Conservation (phyloP, 2,329 filamentous ascomycete genomes). For the Cyanodermella asteris region DNA sequence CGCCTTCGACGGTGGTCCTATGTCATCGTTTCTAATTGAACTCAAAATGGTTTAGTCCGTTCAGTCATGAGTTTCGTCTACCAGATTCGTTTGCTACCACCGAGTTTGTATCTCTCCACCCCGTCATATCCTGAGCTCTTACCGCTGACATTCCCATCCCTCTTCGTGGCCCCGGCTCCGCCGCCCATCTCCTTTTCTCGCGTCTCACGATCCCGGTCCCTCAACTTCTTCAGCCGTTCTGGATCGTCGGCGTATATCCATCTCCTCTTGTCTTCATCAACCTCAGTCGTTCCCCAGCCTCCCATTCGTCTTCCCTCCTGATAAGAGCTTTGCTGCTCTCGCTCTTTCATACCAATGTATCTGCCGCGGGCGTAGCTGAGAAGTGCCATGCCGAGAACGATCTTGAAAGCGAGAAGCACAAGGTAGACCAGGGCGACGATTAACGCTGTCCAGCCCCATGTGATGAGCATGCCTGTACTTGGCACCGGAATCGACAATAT, state of each 20-base stretch:
- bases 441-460: too few species aligned
- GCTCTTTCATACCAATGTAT: slow-evolving; percentile 59
- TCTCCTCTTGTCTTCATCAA: slow-evolving; percentile 65
- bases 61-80: too few species aligned
- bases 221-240: slow-evolving; percentile 42
- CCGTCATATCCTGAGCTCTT: slow-evolving; percentile 43
- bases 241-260: slow-evolving; percentile 76
- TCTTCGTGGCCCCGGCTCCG: slow-evolving; percentile 30
- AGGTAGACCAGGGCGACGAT: slow-evolving; percentile 73
- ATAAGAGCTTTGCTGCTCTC: slow-evolving; percentile 39
- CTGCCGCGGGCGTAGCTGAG: slow-evolving; percentile 58
- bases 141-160: too few species aligned
- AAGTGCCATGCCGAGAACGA: slow-evolving; percentile 72
- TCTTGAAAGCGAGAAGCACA: slow-evolving; percentile 61
- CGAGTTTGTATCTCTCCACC: slow-evolving; percentile 76
- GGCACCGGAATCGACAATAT: too few species aligned
- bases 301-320: slow-evolving; percentile 56
- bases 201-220: slow-evolving; percentile 40
- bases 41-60: too few species aligned
- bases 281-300: slow-evolving; percentile 66
- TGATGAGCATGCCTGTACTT: slow-evolving; percentile 77
- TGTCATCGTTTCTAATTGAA: too few species aligned
- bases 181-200: slow-evolving; percentile 33
- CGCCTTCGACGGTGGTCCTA: too few species aligned
- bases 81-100: too few species aligned